Base-by-base conservation (phyloP, 805 yeast species). In the Metschnikowia baotianmanensis region DNA sequence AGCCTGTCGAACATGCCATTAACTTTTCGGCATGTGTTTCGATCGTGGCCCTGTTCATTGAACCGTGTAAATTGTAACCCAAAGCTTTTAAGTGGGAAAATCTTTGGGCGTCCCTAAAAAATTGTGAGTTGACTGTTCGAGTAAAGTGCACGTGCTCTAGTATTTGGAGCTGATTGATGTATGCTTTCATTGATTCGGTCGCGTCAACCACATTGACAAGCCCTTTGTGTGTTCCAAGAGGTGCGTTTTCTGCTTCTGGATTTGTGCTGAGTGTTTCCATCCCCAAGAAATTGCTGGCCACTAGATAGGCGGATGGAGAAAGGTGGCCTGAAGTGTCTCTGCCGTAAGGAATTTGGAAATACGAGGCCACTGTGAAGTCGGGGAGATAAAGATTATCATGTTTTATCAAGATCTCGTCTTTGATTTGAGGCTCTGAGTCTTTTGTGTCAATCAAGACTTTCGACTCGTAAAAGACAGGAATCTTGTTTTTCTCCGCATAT, bases 141-240 rank as follows among this genome's bases (percentile, higher is more conserved):
- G 42, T 46, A 39, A 38, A 30, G 52, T 52, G 71, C 23, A 52
- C 48, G 40, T 45, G 61, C 42, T 48, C 58, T 42, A 71, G 38
- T 0, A 72, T 40, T 45, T 72, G 77, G 37, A 67, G 56, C 50
- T 69, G 71, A 50, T 68, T 64, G 26, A 64, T 24, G 38, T 64
- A 45, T 13, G 57, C 50, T 43, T 57, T 63, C 47, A 57, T 51
- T 16, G 53, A 47, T 10, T 46, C 43, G 13, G 58, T 42, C 2
- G 60, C 59, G 23, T 56, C 50, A 8, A 50, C 35, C 12, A 68
- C 42, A 9, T 57, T 47, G 11, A 59, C 65, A 37, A 43, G 55
- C 7, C 73, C 76, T 18, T 43, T 18, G 6, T 32, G 26, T 9
- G 40, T 25, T 0, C 75, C 74, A 5, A 48, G 37, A 4, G 63